phyloP scores from a whole-genome alignment of 352 stramenopile genomes.

The Pythium periplocum region DNA sequence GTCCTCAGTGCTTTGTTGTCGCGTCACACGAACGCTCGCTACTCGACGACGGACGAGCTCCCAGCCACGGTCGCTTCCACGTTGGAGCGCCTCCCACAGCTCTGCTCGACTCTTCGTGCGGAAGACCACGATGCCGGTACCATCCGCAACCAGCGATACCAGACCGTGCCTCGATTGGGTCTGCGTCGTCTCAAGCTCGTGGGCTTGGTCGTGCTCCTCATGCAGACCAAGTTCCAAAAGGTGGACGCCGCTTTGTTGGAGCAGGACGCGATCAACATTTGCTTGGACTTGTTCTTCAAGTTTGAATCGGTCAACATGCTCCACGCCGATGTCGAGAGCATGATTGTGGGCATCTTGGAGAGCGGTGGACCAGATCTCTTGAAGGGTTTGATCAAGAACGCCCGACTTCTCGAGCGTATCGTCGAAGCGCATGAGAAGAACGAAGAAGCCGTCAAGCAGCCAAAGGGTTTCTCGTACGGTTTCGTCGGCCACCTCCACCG shows the following conservation, averaged over 20 bases:
- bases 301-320: constrained; percentile 88
- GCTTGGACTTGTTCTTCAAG: constrained; percentile 83
- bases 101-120: constrained; percentile 55
- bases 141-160: constrained; percentile 68
- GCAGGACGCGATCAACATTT: constrained; percentile 66
- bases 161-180: constrained; percentile 66
- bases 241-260: constrained; percentile 65
- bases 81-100: constrained; percentile 52
- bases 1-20: constrained; percentile 74
- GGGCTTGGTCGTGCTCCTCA: constrained; percentile 65
- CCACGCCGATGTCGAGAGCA: constrained; percentile 80
- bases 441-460: constrained; percentile 43
- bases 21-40: constrained; percentile 72
- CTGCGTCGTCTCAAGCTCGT: constrained; percentile 80
- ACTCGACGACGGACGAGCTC: constrained; percentile 58
- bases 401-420: constrained; percentile 60
- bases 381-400: constrained; percentile 72
- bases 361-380: constrained; percentile 70
- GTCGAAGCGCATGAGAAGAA: constrained; percentile 78
- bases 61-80: constrained; percentile 47
- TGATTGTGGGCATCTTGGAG: constrained; percentile 81
- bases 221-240: constrained; percentile 82
- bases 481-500: constrained; percentile 79
- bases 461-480: constrained; percentile 69
- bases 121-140: constrained; percentile 60